Base-by-base conservation (phyloP, 2,329 filamentous ascomycete genomes). In the Neocucurbitaria cava region DNA sequence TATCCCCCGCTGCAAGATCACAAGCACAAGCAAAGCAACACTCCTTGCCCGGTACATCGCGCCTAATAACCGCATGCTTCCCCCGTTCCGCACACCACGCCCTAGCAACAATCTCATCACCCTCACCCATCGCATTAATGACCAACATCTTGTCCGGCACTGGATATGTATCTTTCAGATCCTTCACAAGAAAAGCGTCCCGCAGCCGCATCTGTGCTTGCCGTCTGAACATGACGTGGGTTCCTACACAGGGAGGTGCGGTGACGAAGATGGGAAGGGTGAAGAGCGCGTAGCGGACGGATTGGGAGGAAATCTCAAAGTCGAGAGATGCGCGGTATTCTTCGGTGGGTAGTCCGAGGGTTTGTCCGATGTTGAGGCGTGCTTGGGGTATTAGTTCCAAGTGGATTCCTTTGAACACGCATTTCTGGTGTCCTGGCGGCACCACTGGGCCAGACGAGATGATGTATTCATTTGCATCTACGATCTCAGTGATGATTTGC, bases 61-160 rank as follows among this genome's bases (percentile, higher is more conserved):
- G 21, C n/a, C 40, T 15, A 18, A 42, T 42, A 23, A 42, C 40
- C 10, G 11, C 40, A 42, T 42, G 40, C 23, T 42, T 42, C 6
- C 40, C 40, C 5, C 40, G 20, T 20, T 42, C 40, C n/a, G 40
- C 40, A 42, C 40, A 42, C 40, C 40, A 42, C 23, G 40, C 40
- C 21, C 40, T 26, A 7, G 40, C 40, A 5, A 42, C 40, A 5
- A 42, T 23, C 40, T 42, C 40, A 18, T 42, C 40, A n/a, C 40
- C 40, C 23, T 42, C 40, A 8, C 40, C 40, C 40, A 42, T 42
- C n/a, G 40, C 40, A 17, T 42, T 42, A 23, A 42, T 42, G 5
- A 42, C 21, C 23, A 42, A n/a, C 40, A 42, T 11, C 23, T 42
- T 42, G n/a, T 42, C 40, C 9, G 40, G 40, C 11, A 42, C 40